phyloP scores from a whole-genome alignment of 2,329 filamentous ascomycete species.

The Fusarium compactum region DNA sequence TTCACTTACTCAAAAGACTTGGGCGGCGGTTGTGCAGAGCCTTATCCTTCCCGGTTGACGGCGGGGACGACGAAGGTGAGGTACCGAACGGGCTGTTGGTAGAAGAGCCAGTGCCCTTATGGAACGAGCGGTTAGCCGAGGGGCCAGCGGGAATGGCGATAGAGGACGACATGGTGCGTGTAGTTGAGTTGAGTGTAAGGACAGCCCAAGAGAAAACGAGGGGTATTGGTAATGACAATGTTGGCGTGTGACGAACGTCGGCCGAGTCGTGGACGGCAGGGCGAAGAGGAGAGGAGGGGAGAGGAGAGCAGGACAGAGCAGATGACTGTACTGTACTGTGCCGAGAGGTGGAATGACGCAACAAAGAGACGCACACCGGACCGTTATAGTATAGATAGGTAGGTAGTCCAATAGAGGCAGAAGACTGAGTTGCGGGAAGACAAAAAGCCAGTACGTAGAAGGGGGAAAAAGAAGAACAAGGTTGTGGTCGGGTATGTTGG shows the following conservation, averaged over 20 bases:
- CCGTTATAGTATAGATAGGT: conserved; percentile 11
- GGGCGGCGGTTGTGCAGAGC: conserved; percentile 67
- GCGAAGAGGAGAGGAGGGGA: conserved; percentile 1
- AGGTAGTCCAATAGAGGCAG: conserved; percentile 13
- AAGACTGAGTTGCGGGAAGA: conserved; percentile 3
- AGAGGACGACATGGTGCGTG: conserved; percentile 70
- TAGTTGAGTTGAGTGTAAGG: conserved; percentile 15
- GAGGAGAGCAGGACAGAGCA: background rate
- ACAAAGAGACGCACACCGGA: conserved; percentile 30
- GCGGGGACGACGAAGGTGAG: conserved; percentile 65
- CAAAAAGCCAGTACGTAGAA: conserved; percentile 4
- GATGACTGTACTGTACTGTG: conserved; percentile 11
- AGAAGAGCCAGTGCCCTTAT: conserved; percentile 62
- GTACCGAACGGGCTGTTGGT: conserved; percentile 57
- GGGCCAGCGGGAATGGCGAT: conserved; percentile 72
- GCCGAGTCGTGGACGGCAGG: conserved; percentile 23
- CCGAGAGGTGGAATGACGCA: conserved; percentile 40
- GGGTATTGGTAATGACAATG: conserved; percentile 30
- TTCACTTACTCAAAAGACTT: conserved; percentile 69
- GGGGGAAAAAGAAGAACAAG: conserved; percentile 13
- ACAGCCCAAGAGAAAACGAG: conserved; percentile 34
- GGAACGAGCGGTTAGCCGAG: conserved; percentile 52
- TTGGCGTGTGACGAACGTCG: conserved; percentile 27
- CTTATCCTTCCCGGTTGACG: conserved; percentile 62
- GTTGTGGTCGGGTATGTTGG: conserved; percentile 11